These are phyloP conservation scores for Alternaria panax DNA, from an alignment of 2,329 filamentous ascomycete species.

Conservation along the genomic window DNA sequence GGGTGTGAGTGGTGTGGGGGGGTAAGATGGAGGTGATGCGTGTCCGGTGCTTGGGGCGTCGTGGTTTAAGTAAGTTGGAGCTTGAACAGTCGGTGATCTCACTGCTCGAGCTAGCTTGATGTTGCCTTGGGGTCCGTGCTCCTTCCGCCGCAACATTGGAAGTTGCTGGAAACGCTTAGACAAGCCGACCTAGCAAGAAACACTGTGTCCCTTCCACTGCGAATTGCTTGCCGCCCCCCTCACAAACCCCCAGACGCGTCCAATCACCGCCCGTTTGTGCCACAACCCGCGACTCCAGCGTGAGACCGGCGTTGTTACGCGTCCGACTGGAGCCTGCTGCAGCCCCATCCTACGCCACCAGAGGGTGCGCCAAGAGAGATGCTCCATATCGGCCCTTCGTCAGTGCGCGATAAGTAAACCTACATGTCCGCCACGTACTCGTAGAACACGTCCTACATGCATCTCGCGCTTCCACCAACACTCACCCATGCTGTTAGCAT, in stretches of 20 bases:
- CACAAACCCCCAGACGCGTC: constrained; percentile 8
- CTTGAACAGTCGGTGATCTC: constrained; percentile 38
- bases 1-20: constrained; percentile 29
- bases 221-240: neutral
- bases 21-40: constrained; percentile 37
- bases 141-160: constrained; percentile 38
- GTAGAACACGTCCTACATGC: neutral
- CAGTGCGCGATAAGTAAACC: constrained; percentile 8
- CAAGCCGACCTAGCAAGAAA: constrained; percentile 19
- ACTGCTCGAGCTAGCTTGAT: constrained; percentile 34
- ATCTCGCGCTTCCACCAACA: neutral
- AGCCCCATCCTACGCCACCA: constrained; percentile 30
- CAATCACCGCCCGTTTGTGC: constrained; percentile 20
- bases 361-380: constrained; percentile 15
- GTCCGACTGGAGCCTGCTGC: constrained; percentile 34
- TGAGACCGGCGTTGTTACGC: constrained; percentile 30
- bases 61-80: constrained; percentile 48
- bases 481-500: neutral
- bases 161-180: constrained; percentile 36
- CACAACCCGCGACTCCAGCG: constrained; percentile 13
- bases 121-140: constrained; percentile 33
- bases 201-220: constrained; percentile 28
- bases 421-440: constrained; percentile 1
- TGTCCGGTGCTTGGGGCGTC: constrained; percentile 31
- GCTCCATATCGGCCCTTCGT: constrained; percentile 7